These are phyloP conservation scores for Kondoa malvinella DNA, from an alignment of 768 basidiomycete species.

Conservation along the genomic window DNA sequence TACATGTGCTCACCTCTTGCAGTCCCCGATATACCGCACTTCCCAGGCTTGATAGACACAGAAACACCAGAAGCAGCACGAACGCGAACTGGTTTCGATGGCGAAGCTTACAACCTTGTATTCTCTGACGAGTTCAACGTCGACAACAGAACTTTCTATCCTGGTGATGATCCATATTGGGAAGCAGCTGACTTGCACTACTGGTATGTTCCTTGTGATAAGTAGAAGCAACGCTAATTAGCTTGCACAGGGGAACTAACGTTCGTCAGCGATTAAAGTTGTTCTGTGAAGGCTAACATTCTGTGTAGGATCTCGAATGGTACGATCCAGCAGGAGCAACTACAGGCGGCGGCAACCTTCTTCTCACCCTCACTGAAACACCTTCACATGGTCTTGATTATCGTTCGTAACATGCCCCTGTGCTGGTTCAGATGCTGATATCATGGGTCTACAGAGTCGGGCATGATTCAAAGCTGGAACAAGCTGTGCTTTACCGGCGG, in stretches of 20 bases:
- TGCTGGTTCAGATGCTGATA: not conserved
- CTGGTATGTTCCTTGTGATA: conserved; percentile 36
- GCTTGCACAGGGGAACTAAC: not conserved
- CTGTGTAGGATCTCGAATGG: conserved; percentile 36
- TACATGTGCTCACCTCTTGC: no score
- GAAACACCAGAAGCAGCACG: conserved; percentile 50
- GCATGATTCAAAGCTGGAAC: conserved; percentile 65
- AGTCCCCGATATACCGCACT: conserved; percentile 33
- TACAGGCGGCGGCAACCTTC: conserved; percentile 52
- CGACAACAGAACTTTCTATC: conserved; percentile 55
- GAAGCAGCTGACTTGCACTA: conserved; percentile 76
- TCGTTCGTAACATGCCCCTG: not conserved
- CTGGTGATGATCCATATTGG: conserved; percentile 27
- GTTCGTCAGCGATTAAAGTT: not conserved
- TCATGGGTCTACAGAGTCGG: conserved; percentile 1
- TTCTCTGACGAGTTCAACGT: conserved; percentile 73
- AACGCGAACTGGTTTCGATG: conserved; percentile 55
- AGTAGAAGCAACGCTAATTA: no score
- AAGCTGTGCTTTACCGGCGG: conserved; percentile 95
- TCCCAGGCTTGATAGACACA: conserved; percentile 48
- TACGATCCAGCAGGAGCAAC: conserved; percentile 65
- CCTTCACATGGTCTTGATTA: not conserved
- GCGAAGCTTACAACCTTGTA: conserved; percentile 56
- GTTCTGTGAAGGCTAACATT: not conserved
- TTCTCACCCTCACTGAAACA: not conserved